These are phyloP conservation scores for Candolleomyces efflorescens DNA, from an alignment of 768 basidiomycete genomes.

Conservation along the genomic window DNA sequence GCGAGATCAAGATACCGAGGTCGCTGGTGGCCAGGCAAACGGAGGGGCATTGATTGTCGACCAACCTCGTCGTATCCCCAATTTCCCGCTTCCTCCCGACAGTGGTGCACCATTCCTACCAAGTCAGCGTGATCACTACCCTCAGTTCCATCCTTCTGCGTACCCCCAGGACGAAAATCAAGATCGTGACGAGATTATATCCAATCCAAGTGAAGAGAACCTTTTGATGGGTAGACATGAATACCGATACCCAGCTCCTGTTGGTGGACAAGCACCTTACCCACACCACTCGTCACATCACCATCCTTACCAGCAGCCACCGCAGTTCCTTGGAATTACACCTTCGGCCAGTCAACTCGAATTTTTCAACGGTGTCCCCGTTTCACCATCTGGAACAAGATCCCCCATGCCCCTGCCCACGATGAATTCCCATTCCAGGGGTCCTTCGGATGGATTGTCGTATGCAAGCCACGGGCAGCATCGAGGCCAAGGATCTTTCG, in stretches of 20 bases:
- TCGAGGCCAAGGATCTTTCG: constrained; percentile 18
- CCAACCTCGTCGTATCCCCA: constrained; percentile 67
- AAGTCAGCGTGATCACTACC: constrained; percentile 28
- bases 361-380: constrained; percentile 6
- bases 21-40: neutral
- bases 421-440: constrained; percentile 61
- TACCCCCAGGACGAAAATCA: neutral
- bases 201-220: constrained; percentile 84
- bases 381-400: constrained; percentile 7
- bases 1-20: neutral
- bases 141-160: neutral
- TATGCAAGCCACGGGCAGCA: constrained; percentile 16
- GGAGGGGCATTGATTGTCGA: constrained; percentile 32
- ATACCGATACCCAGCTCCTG: neutral
- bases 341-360: neutral
- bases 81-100: constrained; percentile 75
- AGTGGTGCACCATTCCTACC: constrained; percentile 39
- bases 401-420: constrained; percentile 18
- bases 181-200: constrained; percentile 60
- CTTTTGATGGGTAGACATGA: constrained; percentile 19
- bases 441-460: constrained; percentile 33
- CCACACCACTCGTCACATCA: neutral
- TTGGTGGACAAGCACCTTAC: neutral
- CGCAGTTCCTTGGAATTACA: constrained; percentile 8
- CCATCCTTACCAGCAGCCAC: neutral